phyloP scores from a whole-genome alignment of 2,329 filamentous ascomycete species.

The Paraconiothyrium sp. region DNA sequence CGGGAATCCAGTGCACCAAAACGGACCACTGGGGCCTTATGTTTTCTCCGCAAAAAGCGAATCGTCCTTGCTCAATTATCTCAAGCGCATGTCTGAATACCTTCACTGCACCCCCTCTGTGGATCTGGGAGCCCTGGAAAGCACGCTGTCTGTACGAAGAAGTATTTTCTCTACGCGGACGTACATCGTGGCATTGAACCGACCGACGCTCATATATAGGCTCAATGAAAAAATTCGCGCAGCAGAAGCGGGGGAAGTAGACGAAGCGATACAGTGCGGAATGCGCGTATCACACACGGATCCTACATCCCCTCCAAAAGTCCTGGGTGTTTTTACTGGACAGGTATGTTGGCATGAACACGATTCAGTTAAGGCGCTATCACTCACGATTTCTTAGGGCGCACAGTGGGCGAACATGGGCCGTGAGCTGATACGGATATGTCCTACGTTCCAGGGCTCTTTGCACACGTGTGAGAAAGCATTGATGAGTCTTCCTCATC shows the following conservation, averaged over 20 bases:
- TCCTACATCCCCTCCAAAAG: no score
- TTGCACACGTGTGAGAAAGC: no score
- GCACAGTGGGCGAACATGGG: conserved; percentile 29
- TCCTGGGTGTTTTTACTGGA: conserved; percentile 30
- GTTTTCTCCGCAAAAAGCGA: conserved; percentile 1
- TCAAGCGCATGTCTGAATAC: conserved; percentile 7
- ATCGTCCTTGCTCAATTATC: not conserved
- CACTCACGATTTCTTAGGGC: no score
- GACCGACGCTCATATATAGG: not conserved
- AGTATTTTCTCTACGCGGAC: not conserved
- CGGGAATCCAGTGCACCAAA: not conserved
- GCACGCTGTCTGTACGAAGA: conserved; percentile 10
- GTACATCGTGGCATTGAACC: not conserved
- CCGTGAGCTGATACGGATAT: conserved; percentile 7
- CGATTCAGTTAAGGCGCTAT: no score
- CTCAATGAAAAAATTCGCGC: not conserved
- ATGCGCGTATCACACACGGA: no score
- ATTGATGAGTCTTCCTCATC: conserved; percentile 2
- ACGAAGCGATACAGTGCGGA: not conserved
- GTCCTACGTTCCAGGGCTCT: no score
- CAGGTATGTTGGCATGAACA: no score
- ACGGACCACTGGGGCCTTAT: not conserved
- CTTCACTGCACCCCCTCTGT: not conserved
- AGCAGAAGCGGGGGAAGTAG: not conserved
- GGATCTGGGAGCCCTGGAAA: conserved; percentile 10